A percentile compares a stretch with the other conserved stretches of the same genome.
phyloP scores from a whole-genome alignment of 495 filamentous ascomycete species.

The Hyaloscypha finlandica region DNA sequence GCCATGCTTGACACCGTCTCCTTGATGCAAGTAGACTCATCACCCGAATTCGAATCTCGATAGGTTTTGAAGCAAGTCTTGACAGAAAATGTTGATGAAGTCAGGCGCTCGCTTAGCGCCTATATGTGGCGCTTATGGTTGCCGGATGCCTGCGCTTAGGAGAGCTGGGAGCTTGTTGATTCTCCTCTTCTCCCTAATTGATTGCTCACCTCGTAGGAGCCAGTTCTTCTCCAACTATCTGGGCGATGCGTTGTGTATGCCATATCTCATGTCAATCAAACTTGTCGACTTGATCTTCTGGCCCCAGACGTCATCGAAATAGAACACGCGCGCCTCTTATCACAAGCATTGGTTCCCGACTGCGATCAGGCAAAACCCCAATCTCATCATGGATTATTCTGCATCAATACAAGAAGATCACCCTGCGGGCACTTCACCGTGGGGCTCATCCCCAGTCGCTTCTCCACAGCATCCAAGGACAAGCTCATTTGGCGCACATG shows the following conservation, averaged over 20 bases:
- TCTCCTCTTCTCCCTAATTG: conserved; percentile 2
- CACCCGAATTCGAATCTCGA: conserved; percentile 10
- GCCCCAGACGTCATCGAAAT: conserved; percentile 15
- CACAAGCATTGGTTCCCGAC: neutral
- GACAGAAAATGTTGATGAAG: neutral
- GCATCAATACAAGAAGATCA: conserved; percentile 74
- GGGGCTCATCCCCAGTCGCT: conserved; percentile 64
- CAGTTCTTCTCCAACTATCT: conserved; percentile 8
- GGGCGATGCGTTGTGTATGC: conserved; percentile 2
- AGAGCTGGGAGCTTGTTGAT: conserved; percentile 5
- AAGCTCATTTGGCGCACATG: conserved; percentile 51
- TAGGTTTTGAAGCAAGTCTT: neutral
- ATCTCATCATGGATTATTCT: conserved; percentile 77
- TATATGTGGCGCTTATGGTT: conserved; percentile 22
- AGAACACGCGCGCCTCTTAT: neutral
- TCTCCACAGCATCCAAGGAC: conserved; percentile 67
- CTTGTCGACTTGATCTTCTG: neutral
- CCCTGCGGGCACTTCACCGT: conserved; percentile 70
- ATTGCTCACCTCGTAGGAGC: conserved; percentile 2
- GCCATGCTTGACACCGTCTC: conserved; percentile 28
- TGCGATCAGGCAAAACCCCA: neutral
- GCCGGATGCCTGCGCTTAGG: conserved; percentile 15
- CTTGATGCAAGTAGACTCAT: conserved; percentile 29
- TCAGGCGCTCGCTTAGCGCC: conserved; percentile 19
- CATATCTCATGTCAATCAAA: neutral